These are phyloP conservation scores for Trichoderma lentiforme DNA, from an alignment of 2,329 filamentous ascomycete genomes.

Conservation along the genomic window DNA sequence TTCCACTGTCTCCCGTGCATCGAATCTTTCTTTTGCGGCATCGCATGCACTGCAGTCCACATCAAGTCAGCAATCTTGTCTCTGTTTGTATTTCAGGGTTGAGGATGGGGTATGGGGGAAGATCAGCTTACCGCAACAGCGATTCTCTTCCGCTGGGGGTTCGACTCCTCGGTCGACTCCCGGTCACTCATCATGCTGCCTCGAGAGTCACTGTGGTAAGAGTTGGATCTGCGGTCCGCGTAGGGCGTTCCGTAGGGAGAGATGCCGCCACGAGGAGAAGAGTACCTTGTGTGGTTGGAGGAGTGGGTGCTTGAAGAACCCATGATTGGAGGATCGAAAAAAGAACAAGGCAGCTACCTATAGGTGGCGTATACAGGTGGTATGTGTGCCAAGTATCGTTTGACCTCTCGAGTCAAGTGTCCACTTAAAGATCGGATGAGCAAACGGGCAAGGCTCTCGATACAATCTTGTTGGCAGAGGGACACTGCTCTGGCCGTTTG, in stretches of 20 bases:
- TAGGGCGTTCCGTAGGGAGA: slow-evolving; percentile 22
- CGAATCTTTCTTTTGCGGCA: slow-evolving; percentile 94
- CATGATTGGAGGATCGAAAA: slow-evolving; percentile 17
- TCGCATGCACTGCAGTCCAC: slow-evolving; percentile 65
- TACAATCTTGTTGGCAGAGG: neutral
- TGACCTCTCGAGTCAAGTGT: neutral
- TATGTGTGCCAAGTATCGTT: neutral
- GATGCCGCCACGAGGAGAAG: slow-evolving; percentile 16
- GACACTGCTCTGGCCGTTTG: neutral
- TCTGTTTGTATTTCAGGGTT: neutral
- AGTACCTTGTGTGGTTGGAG: slow-evolving; percentile 20
- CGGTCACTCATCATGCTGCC: slow-evolving; percentile 20
- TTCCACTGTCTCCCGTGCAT: slow-evolving; percentile 80
- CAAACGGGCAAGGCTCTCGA: neutral
- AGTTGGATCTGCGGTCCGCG: slow-evolving; percentile 19
- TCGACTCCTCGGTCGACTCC: slow-evolving; percentile 33
- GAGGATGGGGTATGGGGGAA: too few species aligned
- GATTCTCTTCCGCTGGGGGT: slow-evolving; percentile 54
- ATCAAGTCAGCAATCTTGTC: neutral
- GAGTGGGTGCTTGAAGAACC: slow-evolving; percentile 21
- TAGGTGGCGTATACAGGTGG: neutral
- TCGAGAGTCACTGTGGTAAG: slow-evolving; percentile 17
- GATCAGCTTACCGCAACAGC: slow-evolving; percentile 52
- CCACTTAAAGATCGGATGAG: neutral
- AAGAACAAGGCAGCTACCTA: neutral